Base-by-base conservation (phyloP, 352 stramenopile species). In the Phytophthora chlamydospora region DNA sequence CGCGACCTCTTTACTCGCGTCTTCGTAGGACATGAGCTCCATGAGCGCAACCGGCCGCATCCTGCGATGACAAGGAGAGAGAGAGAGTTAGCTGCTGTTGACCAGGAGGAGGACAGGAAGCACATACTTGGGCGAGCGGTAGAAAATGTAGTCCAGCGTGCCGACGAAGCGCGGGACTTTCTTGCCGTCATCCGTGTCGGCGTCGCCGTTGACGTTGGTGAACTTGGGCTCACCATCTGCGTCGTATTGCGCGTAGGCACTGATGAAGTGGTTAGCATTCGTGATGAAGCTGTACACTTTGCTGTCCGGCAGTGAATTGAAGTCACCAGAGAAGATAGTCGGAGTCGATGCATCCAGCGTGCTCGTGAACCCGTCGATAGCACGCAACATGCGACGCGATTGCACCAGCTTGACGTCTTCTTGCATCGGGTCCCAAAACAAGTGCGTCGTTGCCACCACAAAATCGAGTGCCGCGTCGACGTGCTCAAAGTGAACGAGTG, bases 341-440 rank as follows among this genome's bases (percentile, higher is more conserved):
- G 68, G 68, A 6, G 19, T 62, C 3, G 58, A 62, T 35, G 47
- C 39, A 32, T 70, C 49, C 35, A 71, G 21, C 1, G 43, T 13
- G 6, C 42, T 58, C 1, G 56, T 64, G 50, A 89, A 92, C 1
- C 44, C 53, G 3, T 75, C 60, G 7, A 95, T 47, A 14, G 68
- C 45, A 19, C 55, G 72, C 21, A 92, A 33, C 56, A 93, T 72
- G 19, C 82, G 80, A 12, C 71, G 73, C 2, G 68, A 79, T 54
- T 95, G 86, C n/a, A 90, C 67, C 16, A 93, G 53, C 53, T 95
- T 95, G 6, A 95, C 84, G 55, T 95, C 84, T 71, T 90, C 86
- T 65, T 93, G 83, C 49, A 72, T 61, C 3, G 86, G 86, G 38
- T 95, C 84, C 86, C 86, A 95, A 58, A 93, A 95, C 48, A 95